Evolutionary conservation across 176 grass and related monocot genomes (phyloP).

Genomic region (Leersia perrieri): DNA sequence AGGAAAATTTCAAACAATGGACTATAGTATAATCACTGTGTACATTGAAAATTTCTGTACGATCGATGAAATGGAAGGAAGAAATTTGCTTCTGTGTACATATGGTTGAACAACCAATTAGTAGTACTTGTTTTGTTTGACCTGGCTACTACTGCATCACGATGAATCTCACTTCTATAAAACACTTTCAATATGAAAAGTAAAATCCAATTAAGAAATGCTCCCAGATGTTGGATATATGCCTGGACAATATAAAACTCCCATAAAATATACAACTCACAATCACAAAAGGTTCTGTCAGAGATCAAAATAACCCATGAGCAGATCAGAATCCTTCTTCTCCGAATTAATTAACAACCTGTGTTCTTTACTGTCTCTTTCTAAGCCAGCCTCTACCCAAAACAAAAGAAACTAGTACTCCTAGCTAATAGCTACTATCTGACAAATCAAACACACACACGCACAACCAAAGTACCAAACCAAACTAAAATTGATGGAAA

Average conservation of each 20-base stretch:
- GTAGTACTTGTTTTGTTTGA: neutral
- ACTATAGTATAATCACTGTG: neutral
- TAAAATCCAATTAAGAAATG: neutral
- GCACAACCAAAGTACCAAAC: neutral
- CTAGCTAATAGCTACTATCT: too few species aligned
- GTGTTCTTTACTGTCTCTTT: too few species aligned
- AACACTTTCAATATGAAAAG: neutral
- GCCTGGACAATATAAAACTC: neutral
- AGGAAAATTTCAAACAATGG: neutral
- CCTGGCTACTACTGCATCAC: neutral
- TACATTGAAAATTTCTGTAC: neutral
- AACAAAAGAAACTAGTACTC: too few species aligned
- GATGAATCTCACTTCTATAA: neutral
- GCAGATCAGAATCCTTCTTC: neutral
- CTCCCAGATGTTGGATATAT: neutral
- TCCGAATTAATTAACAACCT: neutral
- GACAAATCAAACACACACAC: neutral
- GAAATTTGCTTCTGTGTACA: neutral
- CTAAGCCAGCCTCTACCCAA: neutral
- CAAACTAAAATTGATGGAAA: neutral
- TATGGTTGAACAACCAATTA: neutral
- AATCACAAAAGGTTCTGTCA: neutral
- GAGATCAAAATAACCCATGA: neutral
- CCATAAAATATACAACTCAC: neutral
- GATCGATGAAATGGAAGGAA: neutral